phyloP scores from a whole-genome alignment of 257 asterid genomes.

The Jacaranda copaia region DNA sequence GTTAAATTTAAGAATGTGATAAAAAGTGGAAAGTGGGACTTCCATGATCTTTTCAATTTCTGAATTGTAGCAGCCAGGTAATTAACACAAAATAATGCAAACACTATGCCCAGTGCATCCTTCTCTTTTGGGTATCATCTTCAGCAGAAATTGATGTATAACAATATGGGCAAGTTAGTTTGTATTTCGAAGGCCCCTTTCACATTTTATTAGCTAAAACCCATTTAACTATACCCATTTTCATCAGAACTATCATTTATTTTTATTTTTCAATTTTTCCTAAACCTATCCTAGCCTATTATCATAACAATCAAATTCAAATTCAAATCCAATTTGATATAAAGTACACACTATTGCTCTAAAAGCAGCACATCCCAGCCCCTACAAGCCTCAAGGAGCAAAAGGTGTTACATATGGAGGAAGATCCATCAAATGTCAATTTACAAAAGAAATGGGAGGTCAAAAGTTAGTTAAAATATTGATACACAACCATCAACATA shows the following conservation, averaged over 20 bases:
- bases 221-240: no score
- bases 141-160: not conserved
- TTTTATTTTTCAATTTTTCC: no score
- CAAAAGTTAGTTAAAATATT: not conserved
- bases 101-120: not conserved
- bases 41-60: not conserved
- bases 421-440: not conserved
- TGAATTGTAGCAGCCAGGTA: conserved; percentile 7
- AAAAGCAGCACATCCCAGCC: not conserved
- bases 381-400: not conserved
- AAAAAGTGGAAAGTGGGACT: not conserved
- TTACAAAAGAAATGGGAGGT: not conserved
- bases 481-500: not conserved
- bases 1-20: not conserved
- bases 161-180: not conserved
- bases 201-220: no score
- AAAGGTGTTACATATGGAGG: not conserved
- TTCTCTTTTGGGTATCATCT: not conserved
- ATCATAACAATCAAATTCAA: not conserved
- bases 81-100: not conserved
- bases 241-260: no score
- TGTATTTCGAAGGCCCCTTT: no score
- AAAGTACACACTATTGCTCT: no score
- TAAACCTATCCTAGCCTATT: no score
- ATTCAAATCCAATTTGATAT: no score